Base-by-base conservation (phyloP, 2,329 filamentous ascomycete genomes). In the Neodidymelliopsis sp. region DNA sequence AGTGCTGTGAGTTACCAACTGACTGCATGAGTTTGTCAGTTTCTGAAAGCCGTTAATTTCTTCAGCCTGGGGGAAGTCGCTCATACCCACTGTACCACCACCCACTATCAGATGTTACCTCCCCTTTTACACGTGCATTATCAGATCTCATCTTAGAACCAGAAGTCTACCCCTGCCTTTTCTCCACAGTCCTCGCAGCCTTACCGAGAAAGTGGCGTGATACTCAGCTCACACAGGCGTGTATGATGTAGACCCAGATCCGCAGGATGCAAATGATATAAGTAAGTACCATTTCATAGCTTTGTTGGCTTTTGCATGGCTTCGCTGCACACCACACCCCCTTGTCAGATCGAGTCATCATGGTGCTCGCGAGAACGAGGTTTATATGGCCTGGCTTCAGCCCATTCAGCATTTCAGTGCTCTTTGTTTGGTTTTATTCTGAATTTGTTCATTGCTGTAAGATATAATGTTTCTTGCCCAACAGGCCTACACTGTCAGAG, bases 121-220 rank as follows among this genome's bases (percentile, higher is more conserved):
- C 30, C 10, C n/a, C 29, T 18, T 31, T 25, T 9, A 24, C 33
- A 20, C 9, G 33, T 42, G 36, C 23, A 18, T 46, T 29, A 46
- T 48, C 37, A 39, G 37, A 53, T 31, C 20, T 12, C 16, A 22
- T 19, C 15, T 31, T 3, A 12, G 7, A 27, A n/a, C n/a, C n/a
- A n/a, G n/a, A n/a, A 33, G 35, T 8, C 18, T 19, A 15, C 19
- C n/a, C 33, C 12, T 13, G 15, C 25, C 45, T 12, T 19, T 8
- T 13, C n/a, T n/a, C n/a, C n/a, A n/a, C n/a, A n/a, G n/a, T 39
- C 22, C n/a, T 28, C 38, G 33, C 37, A 42, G 20, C 31, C 15
- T 29, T 24, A 29, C 29, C 46, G 12, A n/a, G 36, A 50, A 50
- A 50, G 58, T 66, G 64, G 62, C 64, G 62, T 67, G 64, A 67